phyloP scores from a whole-genome alignment of 2,329 filamentous ascomycete species.

The Malbranchea cinnamomea region DNA sequence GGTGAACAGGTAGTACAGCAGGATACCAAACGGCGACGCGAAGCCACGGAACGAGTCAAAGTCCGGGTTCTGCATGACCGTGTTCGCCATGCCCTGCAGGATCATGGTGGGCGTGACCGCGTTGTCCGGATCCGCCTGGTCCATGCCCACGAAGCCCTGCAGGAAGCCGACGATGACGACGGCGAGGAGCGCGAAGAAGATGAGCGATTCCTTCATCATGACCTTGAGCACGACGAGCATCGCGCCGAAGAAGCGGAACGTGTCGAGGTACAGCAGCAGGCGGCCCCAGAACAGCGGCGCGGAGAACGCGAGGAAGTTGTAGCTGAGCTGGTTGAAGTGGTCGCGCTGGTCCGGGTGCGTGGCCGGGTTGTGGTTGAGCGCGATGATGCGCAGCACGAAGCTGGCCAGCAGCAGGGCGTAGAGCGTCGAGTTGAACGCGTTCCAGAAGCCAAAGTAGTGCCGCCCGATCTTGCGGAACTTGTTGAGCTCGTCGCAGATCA shows the following conservation, averaged over 20 bases:
- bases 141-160: constrained; percentile 86
- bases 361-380: constrained; percentile 48
- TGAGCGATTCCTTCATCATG: constrained; percentile 86
- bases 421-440: constrained; percentile 75
- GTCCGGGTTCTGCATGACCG: constrained; percentile 81
- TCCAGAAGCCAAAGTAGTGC: constrained; percentile 92
- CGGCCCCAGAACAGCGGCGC: constrained; percentile 97
- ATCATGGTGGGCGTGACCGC: constrained; percentile 27
- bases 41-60: constrained; percentile 83
- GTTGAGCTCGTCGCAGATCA: constrained; percentile 69
- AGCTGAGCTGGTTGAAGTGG: constrained; percentile 65
- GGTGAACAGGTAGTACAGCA: constrained; percentile 95
- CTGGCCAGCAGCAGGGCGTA: constrained; percentile 68
- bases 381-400: constrained; percentile 64
- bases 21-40: constrained; percentile 79
- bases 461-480: constrained; percentile 93
- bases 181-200: constrained; percentile 83
- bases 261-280: constrained; percentile 81
- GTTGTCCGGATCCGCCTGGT: constrained; percentile 60
- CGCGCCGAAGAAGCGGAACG: constrained; percentile 86
- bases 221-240: constrained; percentile 96
- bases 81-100: constrained; percentile 56
- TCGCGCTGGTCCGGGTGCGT: constrained; percentile 36
- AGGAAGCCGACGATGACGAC: constrained; percentile 69
- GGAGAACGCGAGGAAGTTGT: constrained; percentile 85